Base-by-base conservation (phyloP, 257 asterid genomes). In the Nicotiana knightiana region DNA sequence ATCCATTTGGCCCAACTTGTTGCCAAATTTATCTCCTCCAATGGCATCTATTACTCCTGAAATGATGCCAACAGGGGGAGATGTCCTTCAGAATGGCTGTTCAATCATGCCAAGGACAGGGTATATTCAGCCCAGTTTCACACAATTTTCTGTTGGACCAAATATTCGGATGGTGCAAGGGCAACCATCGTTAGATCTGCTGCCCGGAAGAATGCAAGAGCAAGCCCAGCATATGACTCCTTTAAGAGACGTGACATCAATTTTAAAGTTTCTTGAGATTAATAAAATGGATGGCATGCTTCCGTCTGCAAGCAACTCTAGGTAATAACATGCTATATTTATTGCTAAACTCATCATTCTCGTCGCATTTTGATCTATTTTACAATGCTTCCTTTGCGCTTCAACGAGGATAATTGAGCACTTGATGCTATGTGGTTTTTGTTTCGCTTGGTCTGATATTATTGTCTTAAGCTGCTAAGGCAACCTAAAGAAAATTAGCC, bases 281-380 rank as follows among this genome's bases (percentile, higher is more conserved):
- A 84, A 81, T n/a, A 87, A 82, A 64, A 76, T 80, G 9, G 84
- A 83, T 30, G 33, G 61, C 35, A 21, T 65, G 81, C 66, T 81
- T 78, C 85, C 91, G 16, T 46, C 84, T 63, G 81, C 88, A 18
- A 81, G 87, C 86, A 82, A 71, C 79, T 70, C 81, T 12, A 65
- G 90, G 93, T 90, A 85, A 83, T 77, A 48, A 9, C 58, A 30
- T 73, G 12, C 21, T 24, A 39, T 51, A 32, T 61, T 77, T 35
- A 62, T 76, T 82, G 21, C 16, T 63, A 28, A 62, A 18, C 33
- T 63, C 26, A 62, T 80, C 12, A 71, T 15, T 46, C 26, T 75
- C 28, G 6, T 11, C 43, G 8, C 63, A 73, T 15, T 73, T 73
- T 48, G 17, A 26, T 64, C 35, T 64, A 28, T 62, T 64, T 28